A percentile compares a stretch with the other conserved stretches of the same genome.
phyloP scores from a whole-genome alignment of 805 yeast genomes.

The Candida alai region DNA sequence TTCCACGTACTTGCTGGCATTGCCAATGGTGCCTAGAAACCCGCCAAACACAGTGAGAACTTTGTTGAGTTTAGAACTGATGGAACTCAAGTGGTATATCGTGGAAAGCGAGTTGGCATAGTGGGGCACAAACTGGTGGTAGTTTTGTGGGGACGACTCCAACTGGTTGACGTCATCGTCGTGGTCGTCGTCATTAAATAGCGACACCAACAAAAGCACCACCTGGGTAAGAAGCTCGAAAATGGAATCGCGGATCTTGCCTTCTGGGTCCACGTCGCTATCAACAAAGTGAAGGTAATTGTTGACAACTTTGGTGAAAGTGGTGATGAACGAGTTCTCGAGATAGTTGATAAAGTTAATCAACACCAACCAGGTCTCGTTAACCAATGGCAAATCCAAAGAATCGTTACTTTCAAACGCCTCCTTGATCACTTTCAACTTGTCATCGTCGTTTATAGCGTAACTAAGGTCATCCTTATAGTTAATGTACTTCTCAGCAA shows the following conservation, averaged over 20 bases:
- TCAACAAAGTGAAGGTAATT: slow-evolving; percentile 34
- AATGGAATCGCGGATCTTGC: slow-evolving; percentile 24
- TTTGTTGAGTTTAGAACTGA: slow-evolving; percentile 23
- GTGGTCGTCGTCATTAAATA: slow-evolving; percentile 26
- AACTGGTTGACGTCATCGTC: slow-evolving; percentile 12
- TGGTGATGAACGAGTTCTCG: slow-evolving; percentile 26
- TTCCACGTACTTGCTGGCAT: slow-evolving; percentile 26
- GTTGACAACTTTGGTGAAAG: slow-evolving; percentile 31
- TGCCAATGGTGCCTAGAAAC: slow-evolving; percentile 30
- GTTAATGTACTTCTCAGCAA: slow-evolving; percentile 35
- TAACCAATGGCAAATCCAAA: slow-evolving; percentile 37
- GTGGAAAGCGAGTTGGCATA: slow-evolving; percentile 40
- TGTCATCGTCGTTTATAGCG: slow-evolving; percentile 20
- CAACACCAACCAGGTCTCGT: slow-evolving; percentile 42
- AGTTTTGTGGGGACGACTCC: slow-evolving; percentile 34
- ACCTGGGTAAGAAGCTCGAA: slow-evolving; percentile 23
- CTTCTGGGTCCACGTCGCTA: slow-evolving; percentile 27
- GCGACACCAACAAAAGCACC: slow-evolving; percentile 20
- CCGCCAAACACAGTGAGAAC: slow-evolving; percentile 31
- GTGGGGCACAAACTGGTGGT: slow-evolving; percentile 33
- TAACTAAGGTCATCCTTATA: slow-evolving; percentile 34
- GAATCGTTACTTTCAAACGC: slow-evolving; percentile 37
- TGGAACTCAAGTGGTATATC: slow-evolving; percentile 29
- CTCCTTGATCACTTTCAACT: slow-evolving; percentile 24
- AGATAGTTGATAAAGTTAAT: slow-evolving; percentile 32